Conservation (phyloP, 106 monocot genomes). For the Apostasia ramifera region DNA sequence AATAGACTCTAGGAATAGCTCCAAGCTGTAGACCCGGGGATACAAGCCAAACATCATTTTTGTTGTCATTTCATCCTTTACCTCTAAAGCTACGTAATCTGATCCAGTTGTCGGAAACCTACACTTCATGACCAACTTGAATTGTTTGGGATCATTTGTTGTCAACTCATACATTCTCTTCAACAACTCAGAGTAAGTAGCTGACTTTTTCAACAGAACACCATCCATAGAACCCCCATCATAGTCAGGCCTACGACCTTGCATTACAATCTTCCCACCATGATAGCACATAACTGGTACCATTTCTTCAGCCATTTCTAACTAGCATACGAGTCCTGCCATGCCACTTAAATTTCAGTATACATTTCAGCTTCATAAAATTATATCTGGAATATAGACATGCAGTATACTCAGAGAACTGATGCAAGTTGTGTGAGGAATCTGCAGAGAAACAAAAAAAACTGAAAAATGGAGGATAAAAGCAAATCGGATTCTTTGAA, state of each 20-base stretch:
- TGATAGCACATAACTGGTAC: constrained; percentile 5
- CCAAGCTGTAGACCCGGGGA: constrained; percentile 7
- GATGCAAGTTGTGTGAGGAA: too few relatives aligned
- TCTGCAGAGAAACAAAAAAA: too few relatives aligned
- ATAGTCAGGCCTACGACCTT: constrained; percentile 3
- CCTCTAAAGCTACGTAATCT: constrained; percentile 5
- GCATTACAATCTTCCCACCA: constrained; percentile 2
- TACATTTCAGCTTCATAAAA: too few relatives aligned
- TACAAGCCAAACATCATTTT: constrained; percentile 8
- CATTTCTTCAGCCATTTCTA: background rate
- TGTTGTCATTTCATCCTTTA: constrained; percentile 1
- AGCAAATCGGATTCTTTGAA: too few relatives aligned
- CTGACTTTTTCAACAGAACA: background rate
- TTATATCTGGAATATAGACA: too few relatives aligned
- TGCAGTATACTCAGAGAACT: too few relatives aligned
- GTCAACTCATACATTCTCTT: background rate
- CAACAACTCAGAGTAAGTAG: background rate
- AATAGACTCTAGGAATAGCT: background rate
- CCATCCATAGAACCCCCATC: constrained; percentile 6
- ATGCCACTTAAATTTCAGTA: background rate
- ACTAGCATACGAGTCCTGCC: background rate
- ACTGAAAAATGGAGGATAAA: too few relatives aligned
- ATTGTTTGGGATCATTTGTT: background rate
- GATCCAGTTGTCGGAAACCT: constrained; percentile 8
- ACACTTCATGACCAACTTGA: constrained; percentile 9